These are phyloP conservation scores for Penicillium roqueforti DNA, from an alignment of 495 filamentous ascomycete species.

Conservation along the genomic window DNA sequence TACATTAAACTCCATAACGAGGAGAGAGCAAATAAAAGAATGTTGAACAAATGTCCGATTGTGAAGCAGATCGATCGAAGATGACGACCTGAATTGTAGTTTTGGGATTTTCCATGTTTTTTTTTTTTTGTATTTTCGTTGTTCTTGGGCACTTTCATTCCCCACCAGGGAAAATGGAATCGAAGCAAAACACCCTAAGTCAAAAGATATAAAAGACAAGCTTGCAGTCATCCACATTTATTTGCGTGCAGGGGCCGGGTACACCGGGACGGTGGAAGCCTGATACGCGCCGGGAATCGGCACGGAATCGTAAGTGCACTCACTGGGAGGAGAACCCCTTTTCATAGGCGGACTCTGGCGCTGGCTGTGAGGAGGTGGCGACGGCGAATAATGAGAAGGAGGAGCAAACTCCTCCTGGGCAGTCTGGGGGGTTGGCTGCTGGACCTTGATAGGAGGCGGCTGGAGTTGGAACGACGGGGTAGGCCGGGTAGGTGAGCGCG, in stretches of 20 bases:
- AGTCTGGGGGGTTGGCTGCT: slow-evolving; percentile 67
- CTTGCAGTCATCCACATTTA: slow-evolving; percentile 12
- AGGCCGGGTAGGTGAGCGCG: slow-evolving; percentile 44
- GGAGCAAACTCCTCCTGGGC: slow-evolving; percentile 55
- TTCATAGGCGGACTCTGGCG: slow-evolving; percentile 38
- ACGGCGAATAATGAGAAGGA: slow-evolving; percentile 12
- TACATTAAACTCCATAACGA: slow-evolving; percentile 15
- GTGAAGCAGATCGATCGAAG: slow-evolving; percentile 1
- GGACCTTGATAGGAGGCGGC: slow-evolving; percentile 72
- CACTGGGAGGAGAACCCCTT: slow-evolving; percentile 36
- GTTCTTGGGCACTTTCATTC: background rate
- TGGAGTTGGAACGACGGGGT: slow-evolving; percentile 73
- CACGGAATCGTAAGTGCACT: slow-evolving; percentile 48
- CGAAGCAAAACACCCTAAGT: background rate
- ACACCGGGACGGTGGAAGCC: slow-evolving; percentile 39
- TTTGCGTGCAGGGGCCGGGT: slow-evolving; percentile 30
- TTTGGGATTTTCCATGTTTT: slow-evolving; percentile 15
- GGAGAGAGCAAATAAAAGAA: slow-evolving; percentile 8
- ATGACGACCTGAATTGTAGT: background rate
- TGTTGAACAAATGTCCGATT: slow-evolving; percentile 2
- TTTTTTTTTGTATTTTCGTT: slow-evolving; percentile 13
- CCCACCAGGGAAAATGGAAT: background rate
- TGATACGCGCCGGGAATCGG: slow-evolving; percentile 51
- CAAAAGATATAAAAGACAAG: background rate
- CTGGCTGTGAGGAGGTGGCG: slow-evolving; percentile 17